Percentiles rank a stretch among this genome's conserved stretches.
phyloP scores from a whole-genome alignment of 2,329 filamentous ascomycete genomes.

The Stemphylium lycopersici region DNA sequence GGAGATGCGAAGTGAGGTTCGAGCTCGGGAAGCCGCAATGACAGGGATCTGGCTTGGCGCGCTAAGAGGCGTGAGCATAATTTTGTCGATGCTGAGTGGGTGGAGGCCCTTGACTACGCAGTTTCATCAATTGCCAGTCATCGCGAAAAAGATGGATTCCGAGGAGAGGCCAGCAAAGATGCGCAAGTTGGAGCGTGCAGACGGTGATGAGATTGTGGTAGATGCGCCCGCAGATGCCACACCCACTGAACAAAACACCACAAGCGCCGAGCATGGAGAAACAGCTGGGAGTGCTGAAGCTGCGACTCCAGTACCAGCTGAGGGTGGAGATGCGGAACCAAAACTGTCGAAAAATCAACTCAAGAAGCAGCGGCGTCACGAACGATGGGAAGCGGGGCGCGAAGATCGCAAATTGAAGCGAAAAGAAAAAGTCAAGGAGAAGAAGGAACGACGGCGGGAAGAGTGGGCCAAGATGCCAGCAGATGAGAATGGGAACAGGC shows the following conservation, averaged over 20 bases:
- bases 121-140: background rate
- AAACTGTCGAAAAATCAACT: conserved; percentile 82
- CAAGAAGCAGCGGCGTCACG: conserved; percentile 75
- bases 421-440: conserved; percentile 62
- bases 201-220: conserved; percentile 14
- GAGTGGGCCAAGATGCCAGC: conserved; percentile 49
- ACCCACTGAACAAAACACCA: conserved; percentile 15
- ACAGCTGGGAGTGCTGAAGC: conserved; percentile 1
- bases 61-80: conserved; percentile 33
- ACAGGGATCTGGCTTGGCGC: conserved; percentile 34
- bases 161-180: conserved; percentile 63
- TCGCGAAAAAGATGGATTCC: conserved; percentile 56
- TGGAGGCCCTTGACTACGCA: conserved; percentile 5
- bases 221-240: conserved; percentile 16
- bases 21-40: conserved; percentile 26
- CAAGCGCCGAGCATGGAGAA: conserved; percentile 21
- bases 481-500: conserved; percentile 29
- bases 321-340: conserved; percentile 17
- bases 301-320: conserved; percentile 7
- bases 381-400: conserved; percentile 77
- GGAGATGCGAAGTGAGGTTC: conserved; percentile 36
- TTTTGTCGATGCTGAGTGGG: conserved; percentile 37
- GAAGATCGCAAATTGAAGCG: conserved; percentile 62
- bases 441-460: conserved; percentile 58
- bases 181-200: conserved; percentile 56